A percentile compares a stretch with the other conserved stretches of the same genome.
These are phyloP conservation scores for Rosa multiflora DNA, from an alignment of 306 rosid species.

Conservation along the genomic window DNA sequence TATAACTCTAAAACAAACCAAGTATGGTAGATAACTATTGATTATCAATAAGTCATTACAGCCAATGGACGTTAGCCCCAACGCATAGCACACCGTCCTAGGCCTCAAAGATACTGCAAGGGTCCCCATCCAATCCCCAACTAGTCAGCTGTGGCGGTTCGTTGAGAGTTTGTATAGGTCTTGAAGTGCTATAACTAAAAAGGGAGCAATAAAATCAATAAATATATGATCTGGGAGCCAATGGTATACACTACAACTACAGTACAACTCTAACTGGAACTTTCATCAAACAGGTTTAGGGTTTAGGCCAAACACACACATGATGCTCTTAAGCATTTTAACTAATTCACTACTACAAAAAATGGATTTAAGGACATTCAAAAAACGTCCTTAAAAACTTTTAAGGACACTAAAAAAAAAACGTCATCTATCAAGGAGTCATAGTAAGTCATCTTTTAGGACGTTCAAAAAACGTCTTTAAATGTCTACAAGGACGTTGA, in stretches of 20 bases:
- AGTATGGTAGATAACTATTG: background rate
- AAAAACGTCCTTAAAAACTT: no score
- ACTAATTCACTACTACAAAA: no score
- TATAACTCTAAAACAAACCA: conserved; percentile 4
- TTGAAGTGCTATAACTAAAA: conserved; percentile 62
- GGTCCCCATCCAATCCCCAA: conserved; percentile 69
- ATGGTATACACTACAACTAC: background rate
- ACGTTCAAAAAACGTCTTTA: no score
- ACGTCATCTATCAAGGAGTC: no score
- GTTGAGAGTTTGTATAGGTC: conserved; percentile 63
- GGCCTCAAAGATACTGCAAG: conserved; percentile 35
- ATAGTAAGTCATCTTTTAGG: no score
- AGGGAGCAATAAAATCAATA: background rate
- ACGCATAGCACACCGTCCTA: conserved; percentile 41
- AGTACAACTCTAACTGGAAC: background rate
- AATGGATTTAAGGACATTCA: no score
- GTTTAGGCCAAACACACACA: background rate
- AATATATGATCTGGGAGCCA: background rate
- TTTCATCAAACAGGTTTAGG: background rate
- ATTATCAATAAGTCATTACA: conserved; percentile 42
- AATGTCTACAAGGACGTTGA: no score
- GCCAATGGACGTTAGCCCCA: background rate
- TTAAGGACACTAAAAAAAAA: no score
- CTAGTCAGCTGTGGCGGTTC: conserved; percentile 52
- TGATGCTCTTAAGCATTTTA: background rate